Conservation (phyloP, 164 flowering plant species). For the Brasenia schreberi region DNA sequence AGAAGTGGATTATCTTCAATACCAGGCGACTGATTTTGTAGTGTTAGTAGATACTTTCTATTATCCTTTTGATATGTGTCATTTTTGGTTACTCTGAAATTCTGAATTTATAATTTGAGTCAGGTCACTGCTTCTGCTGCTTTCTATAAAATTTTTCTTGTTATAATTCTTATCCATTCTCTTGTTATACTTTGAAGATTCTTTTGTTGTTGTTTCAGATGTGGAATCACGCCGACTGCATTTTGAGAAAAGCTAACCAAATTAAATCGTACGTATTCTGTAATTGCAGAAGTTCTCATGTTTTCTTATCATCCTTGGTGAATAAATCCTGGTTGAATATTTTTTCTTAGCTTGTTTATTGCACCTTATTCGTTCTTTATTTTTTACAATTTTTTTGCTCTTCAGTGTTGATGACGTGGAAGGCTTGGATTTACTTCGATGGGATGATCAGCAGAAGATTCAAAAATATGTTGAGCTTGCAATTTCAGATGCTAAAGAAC, state of each 20-base stretch:
- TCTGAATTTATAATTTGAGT: no score
- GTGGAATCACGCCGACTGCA: slow-evolving; percentile 90
- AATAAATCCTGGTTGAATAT: neutral
- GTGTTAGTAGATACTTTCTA: no score
- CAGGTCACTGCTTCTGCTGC: neutral
- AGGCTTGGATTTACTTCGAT: slow-evolving; percentile 76
- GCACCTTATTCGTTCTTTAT: neutral
- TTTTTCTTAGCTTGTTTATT: neutral
- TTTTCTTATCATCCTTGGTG: no score
- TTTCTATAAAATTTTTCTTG: neutral
- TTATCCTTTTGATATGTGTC: no score
- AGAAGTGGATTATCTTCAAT: no score
- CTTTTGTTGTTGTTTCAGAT: slow-evolving; percentile 39
- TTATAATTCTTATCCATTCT: neutral
- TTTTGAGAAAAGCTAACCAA: slow-evolving; percentile 73
- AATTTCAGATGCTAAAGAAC: slow-evolving; percentile 10
- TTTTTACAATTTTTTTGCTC: neutral
- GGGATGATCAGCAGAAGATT: slow-evolving; percentile 92
- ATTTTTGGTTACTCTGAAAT: no score
- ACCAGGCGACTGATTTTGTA: no score
- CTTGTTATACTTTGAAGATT: neutral
- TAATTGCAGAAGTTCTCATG: neutral
- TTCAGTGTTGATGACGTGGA: slow-evolving; percentile 79
- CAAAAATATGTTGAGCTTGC: slow-evolving; percentile 50
- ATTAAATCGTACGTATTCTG: slow-evolving; percentile 57